Evolutionary conservation across 2,329 filamentous ascomycete species (phyloP).

Genomic region (Apiospora saccharicola): DNA sequence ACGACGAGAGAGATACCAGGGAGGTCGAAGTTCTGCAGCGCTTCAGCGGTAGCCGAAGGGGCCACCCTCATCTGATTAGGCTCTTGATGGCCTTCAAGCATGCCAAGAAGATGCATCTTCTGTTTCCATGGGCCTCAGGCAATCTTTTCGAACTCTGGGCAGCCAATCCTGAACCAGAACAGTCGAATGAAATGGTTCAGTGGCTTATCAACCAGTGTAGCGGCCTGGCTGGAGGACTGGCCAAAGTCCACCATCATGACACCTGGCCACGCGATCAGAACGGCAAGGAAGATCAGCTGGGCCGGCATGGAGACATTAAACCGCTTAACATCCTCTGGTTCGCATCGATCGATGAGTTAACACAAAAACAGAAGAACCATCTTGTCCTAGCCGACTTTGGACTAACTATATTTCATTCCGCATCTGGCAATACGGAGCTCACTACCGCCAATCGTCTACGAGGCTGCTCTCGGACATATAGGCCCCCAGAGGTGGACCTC

Average conservation of each 20-base stretch:
- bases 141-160: neutral
- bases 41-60: no score
- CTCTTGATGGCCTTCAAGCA: no score
- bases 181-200: fast-evolving
- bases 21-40: neutral
- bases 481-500: neutral
- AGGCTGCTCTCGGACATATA: neutral
- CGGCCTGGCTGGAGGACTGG: neutral
- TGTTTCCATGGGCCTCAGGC: neutral
- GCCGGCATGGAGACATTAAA: neutral
- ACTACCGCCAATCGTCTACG: neutral
- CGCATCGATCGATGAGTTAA: no score
- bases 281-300: neutral
- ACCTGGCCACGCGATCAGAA: neutral
- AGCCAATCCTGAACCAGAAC: fast-evolving
- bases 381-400: neutral
- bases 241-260: neutral
- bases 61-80: no score
- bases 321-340: neutral
- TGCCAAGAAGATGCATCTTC: no score
- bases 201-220: neutral
- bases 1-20: neutral
- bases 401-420: neutral
- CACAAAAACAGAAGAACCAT: no score
- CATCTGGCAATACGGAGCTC: neutral